phyloP scores from a whole-genome alignment of 2,329 filamentous ascomycete genomes.

The Alternaria tenuissima region DNA sequence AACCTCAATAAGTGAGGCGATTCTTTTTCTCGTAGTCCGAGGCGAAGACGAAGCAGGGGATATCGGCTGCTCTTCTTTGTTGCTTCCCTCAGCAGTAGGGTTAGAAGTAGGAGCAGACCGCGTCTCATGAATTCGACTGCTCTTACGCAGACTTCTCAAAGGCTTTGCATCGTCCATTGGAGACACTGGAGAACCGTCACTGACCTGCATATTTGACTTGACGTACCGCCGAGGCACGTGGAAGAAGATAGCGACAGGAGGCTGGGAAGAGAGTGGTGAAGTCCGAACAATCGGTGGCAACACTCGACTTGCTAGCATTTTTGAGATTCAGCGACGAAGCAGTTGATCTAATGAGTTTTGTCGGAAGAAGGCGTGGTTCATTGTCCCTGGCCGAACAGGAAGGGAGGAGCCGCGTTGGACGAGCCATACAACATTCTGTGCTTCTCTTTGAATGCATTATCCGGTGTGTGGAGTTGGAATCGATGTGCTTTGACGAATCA shows the following conservation, averaged over 20 bases:
- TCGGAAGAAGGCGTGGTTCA: constrained; percentile 45
- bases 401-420: constrained; percentile 33
- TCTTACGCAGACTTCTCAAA: constrained; percentile 38
- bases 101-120: constrained; percentile 30
- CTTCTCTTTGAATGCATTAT: constrained; percentile 49
- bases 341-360: constrained; percentile 38
- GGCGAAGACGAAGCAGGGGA: constrained; percentile 30
- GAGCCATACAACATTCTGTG: constrained; percentile 30
- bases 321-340: constrained; percentile 32
- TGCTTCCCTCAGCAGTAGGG: constrained; percentile 22
- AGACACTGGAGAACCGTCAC: constrained; percentile 23
- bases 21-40: constrained; percentile 35
- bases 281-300: constrained; percentile 43
- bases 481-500: constrained; percentile 34
- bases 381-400: constrained; percentile 43
- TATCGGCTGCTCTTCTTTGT: constrained; percentile 27
- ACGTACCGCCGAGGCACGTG: constrained; percentile 47
- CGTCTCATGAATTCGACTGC: constrained; percentile 38
- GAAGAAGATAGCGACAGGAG: constrained; percentile 45
- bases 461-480: constrained; percentile 24
- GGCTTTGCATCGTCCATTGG: constrained; percentile 34
- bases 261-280: constrained; percentile 24
- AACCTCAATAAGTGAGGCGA: constrained; percentile 31
- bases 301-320: constrained; percentile 47
- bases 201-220: constrained; percentile 43